Base-by-base conservation (phyloP, 108 stramenopile genomes). In the Conticribra guillardii region DNA sequence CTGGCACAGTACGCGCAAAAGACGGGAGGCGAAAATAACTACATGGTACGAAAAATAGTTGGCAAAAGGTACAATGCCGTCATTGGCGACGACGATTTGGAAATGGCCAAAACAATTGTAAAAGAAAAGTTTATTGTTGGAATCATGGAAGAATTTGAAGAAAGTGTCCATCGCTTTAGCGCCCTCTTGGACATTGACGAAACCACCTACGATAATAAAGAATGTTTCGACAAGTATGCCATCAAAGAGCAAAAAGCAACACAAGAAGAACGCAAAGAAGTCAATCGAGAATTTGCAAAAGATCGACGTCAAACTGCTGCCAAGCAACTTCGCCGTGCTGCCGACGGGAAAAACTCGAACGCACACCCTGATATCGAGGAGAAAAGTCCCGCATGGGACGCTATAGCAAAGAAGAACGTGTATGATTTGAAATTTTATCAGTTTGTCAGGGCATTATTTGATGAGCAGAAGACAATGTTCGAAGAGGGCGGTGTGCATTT, bases 101-200 rank as follows among this genome's bases (percentile, higher is more conserved):
- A 70, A 23, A 16, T 23, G 15, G 69, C 69, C 49, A 70, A 70
- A 22, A 29, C 8, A 11, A 52, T 70, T 33, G 48, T 70, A 8
- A 34, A 55, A 50, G 28, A 31, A 22, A 70, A 70, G 50, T 60
- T 60, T 28, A 26, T 70, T 14, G 60, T 70, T 28, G 69, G 69
- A 3, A 32, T 70, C 2, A 28, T 41, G 21, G 26, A 37, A 2
- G 24, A 70, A 19, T 60, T 47, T 31, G 28, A 61, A 34, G 69
- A 70, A 46, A 51, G 48, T 33, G 29, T 54, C 4, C 51, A 23
- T 32, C 57, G 69, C 19, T 70, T 70, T 26, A 60, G 60, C 30
- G 44, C 28, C 1, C 5, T 70, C 9, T 2, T 67, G 54, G 66
- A 54, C 16, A 27, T 67, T 4, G 54, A 54, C 37, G 18, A 46